Evolutionary conservation across 129 eudicot species (phyloP).

Genomic region (Artemisia tridentata): DNA sequence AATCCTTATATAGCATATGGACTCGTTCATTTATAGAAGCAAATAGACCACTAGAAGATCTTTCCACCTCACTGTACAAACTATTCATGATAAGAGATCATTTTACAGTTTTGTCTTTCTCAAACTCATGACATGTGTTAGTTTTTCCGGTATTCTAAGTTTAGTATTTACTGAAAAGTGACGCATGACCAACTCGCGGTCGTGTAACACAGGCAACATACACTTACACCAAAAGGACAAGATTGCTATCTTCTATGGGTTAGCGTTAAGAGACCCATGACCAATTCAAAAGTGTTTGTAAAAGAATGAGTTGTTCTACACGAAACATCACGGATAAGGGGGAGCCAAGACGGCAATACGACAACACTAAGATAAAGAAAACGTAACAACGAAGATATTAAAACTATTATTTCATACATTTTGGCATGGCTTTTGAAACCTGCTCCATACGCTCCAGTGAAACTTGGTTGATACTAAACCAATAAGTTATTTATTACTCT

Average conservation of each 20-base stretch:
- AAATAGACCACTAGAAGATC: neutral
- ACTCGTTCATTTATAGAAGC: neutral
- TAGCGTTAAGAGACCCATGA: neutral
- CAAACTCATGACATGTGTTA: neutral
- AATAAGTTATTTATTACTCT: conserved; percentile 16
- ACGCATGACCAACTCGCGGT: neutral
- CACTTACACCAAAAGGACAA: neutral
- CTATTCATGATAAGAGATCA: neutral
- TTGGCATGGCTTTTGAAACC: conserved; percentile 13
- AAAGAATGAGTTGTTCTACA: neutral
- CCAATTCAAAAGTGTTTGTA: neutral
- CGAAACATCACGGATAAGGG: neutral
- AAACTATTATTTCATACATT: conserved; percentile 9
- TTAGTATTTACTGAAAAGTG: neutral
- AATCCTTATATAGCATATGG: neutral
- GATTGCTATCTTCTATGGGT: neutral
- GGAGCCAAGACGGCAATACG: too few species aligned
- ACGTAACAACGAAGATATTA: neutral
- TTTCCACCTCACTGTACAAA: neutral
- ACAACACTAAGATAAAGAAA: neutral
- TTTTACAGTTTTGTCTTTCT: neutral
- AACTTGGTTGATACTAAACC: conserved; percentile 13
- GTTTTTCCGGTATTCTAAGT: neutral
- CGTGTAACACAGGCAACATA: neutral
- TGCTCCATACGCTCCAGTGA: conserved; percentile 7